Percentiles rank a stretch among this genome's conserved stretches.
Conservation (phyloP, 441 rosid genomes). For the Gossypium lobatum region DNA sequence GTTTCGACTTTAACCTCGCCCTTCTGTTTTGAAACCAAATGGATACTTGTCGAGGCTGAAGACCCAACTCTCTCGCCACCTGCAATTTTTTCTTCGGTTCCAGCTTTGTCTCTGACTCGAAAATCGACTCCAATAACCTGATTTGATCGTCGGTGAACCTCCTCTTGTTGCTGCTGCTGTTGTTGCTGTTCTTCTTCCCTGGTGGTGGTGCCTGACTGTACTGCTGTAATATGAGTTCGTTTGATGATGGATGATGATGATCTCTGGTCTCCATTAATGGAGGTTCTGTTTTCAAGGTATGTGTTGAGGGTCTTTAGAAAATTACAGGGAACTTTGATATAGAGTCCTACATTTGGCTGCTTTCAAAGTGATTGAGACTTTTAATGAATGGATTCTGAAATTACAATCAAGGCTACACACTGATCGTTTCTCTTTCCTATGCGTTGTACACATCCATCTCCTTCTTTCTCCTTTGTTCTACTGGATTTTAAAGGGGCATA, state of each 20-base stretch:
- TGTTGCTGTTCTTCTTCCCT: neutral
- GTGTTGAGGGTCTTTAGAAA: neutral
- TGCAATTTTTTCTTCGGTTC: conserved; percentile 59
- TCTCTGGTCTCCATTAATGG: conserved; percentile 13
- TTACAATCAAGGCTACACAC: conserved; percentile 9
- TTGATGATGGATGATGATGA: neutral
- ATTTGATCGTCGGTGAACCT: conserved; percentile 64
- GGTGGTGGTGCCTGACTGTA: neutral
- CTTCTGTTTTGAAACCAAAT: conserved; percentile 83
- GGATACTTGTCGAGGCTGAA: conserved; percentile 75
- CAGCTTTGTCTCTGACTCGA: conserved; percentile 59
- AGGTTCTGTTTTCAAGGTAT: neutral
- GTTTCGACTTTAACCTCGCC: conserved; percentile 75
- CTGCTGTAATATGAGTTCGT: neutral
- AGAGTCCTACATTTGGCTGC: conserved; percentile 5
- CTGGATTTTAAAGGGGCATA: too few species aligned
- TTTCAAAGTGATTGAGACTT: conserved; percentile 2
- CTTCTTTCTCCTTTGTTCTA: too few species aligned
- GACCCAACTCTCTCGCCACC: conserved; percentile 55
- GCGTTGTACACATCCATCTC: too few species aligned
- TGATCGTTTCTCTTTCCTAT: conserved; percentile 20
- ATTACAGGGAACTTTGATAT: neutral
- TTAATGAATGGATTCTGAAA: neutral
- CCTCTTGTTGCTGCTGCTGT: conserved; percentile 28
- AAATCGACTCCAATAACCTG: conserved; percentile 52